A percentile compares a stretch with the other conserved stretches of the same genome.
These are phyloP conservation scores for Acer saccharum DNA, from an alignment of 345 rosid genomes.

Conservation along the genomic window DNA sequence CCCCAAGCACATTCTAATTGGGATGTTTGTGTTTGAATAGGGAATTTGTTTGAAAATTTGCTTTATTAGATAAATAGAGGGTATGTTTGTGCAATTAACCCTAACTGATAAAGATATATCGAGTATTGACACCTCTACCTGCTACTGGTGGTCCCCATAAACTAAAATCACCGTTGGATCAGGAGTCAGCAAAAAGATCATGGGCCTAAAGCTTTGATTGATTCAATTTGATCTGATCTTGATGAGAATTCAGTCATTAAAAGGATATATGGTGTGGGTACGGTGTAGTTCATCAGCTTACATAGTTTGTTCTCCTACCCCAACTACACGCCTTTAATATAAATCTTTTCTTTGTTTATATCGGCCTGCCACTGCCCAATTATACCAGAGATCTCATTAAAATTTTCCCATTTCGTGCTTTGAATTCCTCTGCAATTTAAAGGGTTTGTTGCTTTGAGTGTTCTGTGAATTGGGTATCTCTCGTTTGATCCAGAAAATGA, in stretches of 20 bases:
- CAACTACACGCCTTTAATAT: constrained; percentile 28
- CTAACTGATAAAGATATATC: no score
- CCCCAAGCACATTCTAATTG: no score
- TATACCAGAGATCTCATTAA: background rate
- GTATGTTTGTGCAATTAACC: no score
- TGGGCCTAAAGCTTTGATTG: no score
- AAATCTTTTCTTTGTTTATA: background rate
- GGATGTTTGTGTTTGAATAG: no score
- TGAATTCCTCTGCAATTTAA: background rate
- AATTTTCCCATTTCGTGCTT: background rate
- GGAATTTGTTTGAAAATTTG: no score
- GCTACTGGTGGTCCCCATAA: no score
- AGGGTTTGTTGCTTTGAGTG: constrained; percentile 19
- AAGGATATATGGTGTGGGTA: background rate
- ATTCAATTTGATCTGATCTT: background rate
- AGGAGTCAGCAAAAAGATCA: no score
- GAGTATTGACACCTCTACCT: no score
- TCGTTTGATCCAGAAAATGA: constrained; percentile 51
- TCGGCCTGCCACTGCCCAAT: background rate
- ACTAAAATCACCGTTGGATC: no score
- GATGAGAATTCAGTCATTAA: background rate
- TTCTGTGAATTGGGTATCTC: constrained; percentile 38
- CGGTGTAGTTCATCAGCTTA: constrained; percentile 19
- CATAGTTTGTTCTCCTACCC: constrained; percentile 28
- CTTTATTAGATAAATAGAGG: no score